Evolutionary conservation across 345 rosid genomes (phyloP), one percentile per base, ranked within the genome.

Genomic region (Acer saccharum): DNA sequence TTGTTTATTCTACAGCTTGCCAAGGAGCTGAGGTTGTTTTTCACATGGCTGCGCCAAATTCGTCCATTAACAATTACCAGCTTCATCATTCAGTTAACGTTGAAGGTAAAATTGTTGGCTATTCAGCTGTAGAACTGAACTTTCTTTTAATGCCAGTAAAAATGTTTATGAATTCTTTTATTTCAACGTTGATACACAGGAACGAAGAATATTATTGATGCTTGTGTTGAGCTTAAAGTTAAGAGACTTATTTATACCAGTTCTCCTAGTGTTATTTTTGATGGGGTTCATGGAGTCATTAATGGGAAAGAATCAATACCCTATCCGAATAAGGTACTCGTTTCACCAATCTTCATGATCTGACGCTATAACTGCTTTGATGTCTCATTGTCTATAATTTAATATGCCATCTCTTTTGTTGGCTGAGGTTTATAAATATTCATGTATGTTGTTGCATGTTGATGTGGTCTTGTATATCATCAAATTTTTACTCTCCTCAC

Each of bases 21-120:
- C 79, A 89, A 78, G 99, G 98, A 70, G 95, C 84, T 17, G 92
- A 94, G 72, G 98, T 89, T 8, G 95, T 96, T 6, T 94, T 90
- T 84, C 99, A 96, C 79, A 92, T 90, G 98, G 99, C 99, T 48
- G 98, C 99, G 67, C 99, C 99, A 6, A 86, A 94, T 90, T 96
- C 99, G 12, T 92, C 98, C 3, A 87, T 94, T 74, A 96, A 96
- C 62, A 86, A 80, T 78, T 78, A 81, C 73, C 84, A 88, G 87
- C 97, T 96, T 76, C 99, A 96, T 21, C 83, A 89, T 80, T 91
- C 98, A 10, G 99, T 96, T 77, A 96, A 94, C 77, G 97, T 96
- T 68, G 86, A 85, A 88, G 98, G 98, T 93, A 72, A 44, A 35
- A 3, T 69, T 23, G 27, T 68, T 17, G 12, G 77, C 48, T 60